Evolutionary conservation across 1,139 yeast species (phyloP).

Genomic region (Diutina sp.): DNA sequence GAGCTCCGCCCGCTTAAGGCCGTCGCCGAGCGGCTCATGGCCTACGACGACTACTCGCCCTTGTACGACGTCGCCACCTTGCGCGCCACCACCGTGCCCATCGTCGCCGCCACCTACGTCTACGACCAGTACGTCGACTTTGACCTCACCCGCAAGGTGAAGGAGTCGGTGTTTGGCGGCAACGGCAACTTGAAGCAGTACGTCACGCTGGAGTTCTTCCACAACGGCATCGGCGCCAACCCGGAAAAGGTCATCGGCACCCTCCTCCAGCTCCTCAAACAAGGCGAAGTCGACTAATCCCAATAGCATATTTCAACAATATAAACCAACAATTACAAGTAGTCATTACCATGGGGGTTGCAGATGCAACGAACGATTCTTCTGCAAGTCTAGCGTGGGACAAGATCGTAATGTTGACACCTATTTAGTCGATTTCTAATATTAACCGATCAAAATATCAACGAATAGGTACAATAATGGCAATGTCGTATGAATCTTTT

Average conservation of each 20-base stretch:
- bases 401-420: no score
- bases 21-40: slow-evolving; percentile 31
- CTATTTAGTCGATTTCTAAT: no score
- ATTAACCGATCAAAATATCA: no score
- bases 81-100: slow-evolving; percentile 21
- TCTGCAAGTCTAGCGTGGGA: no score
- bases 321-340: no score
- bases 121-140: slow-evolving; percentile 46
- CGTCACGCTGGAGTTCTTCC: slow-evolving; percentile 39
- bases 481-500: no score
- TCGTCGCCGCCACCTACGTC: slow-evolving; percentile 37
- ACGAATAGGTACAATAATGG: no score
- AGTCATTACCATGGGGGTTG: no score
- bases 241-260: slow-evolving; percentile 27
- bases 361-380: no score
- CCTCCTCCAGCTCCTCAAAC: slow-evolving; percentile 26
- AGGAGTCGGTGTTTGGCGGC: slow-evolving; percentile 16
- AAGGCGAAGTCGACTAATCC: slow-evolving; percentile 25
- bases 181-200: slow-evolving; percentile 25
- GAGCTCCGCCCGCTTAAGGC: slow-evolving; percentile 27
- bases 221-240: slow-evolving; percentile 35
- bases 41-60: slow-evolving; percentile 24
- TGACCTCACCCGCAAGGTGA: slow-evolving; percentile 22
- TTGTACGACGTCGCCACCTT: slow-evolving; percentile 27
- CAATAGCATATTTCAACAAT: no score